phyloP scores from a whole-genome alignment of 2,329 filamentous ascomycete species.

The Fusarium aywerte region DNA sequence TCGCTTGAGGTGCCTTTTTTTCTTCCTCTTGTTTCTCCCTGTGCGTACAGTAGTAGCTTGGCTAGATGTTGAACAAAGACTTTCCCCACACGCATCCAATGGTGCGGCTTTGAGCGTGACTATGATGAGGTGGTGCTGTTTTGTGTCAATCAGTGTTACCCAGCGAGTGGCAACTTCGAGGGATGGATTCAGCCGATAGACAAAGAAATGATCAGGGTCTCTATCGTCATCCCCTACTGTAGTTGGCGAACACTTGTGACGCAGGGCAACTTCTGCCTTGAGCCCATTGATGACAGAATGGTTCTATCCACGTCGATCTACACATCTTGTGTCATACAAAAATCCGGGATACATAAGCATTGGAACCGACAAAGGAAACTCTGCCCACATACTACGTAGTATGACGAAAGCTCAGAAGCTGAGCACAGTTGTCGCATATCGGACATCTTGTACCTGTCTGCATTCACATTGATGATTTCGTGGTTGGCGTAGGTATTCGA shows the following conservation, averaged over 20 bases:
- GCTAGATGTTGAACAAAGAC: neutral
- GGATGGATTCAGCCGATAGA: conserved; percentile 6
- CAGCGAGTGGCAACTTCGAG: conserved; percentile 25
- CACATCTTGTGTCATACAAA: conserved; percentile 2
- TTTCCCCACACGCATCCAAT: conserved; percentile 1
- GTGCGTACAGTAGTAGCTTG: neutral
- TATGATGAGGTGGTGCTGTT: conserved; percentile 16
- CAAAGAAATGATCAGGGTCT: conserved; percentile 22
- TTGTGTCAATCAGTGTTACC: neutral
- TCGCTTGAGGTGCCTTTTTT: conserved; percentile 18
- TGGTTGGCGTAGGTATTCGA: neutral
- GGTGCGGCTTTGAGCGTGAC: neutral
- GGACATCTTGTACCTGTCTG: neutral
- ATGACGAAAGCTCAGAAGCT: neutral
- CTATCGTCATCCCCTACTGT: conserved; percentile 15
- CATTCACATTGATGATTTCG: neutral
- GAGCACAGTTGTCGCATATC: neutral
- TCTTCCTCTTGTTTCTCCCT: neutral
- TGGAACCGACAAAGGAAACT: neutral
- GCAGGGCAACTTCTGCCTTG: conserved; percentile 32
- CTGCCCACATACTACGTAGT: no score
- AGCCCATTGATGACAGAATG: conserved; percentile 10
- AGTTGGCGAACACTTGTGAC: conserved; percentile 26
- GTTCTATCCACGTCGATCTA: conserved; percentile 9
- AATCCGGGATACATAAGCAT: conserved; percentile 5